A percentile compares a stretch with the other conserved stretches of the same genome.
phyloP scores from a whole-genome alignment of 306 rosid genomes.

The Cajanus cajan region DNA sequence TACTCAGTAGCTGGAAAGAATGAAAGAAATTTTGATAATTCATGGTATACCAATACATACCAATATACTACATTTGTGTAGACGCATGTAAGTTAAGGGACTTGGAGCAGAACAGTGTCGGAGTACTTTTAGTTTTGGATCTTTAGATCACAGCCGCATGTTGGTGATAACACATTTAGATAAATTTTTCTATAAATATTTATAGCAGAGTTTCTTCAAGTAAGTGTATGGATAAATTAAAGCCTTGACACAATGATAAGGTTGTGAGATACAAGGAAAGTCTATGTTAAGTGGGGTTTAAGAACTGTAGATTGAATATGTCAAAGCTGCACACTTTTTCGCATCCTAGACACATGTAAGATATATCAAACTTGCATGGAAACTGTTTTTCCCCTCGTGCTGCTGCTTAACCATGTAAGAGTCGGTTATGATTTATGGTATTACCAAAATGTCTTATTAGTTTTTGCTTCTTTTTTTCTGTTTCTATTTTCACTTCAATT shows the following conservation, averaged over 20 bases:
- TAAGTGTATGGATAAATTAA: too few species aligned
- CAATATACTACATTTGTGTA: not conserved
- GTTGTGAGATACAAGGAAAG: too few species aligned
- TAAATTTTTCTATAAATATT: too few species aligned
- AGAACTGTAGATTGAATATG: not conserved
- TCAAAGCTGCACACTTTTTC: not conserved
- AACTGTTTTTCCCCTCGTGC: not conserved
- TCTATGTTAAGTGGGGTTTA: not conserved
- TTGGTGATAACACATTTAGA: too few species aligned
- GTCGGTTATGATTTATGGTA: not conserved
- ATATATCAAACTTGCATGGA: not conserved
- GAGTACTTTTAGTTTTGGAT: not conserved
- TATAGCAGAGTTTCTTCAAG: too few species aligned
- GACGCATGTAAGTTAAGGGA: not conserved
- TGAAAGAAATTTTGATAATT: slow-evolving; percentile 1
- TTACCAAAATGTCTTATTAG: not conserved
- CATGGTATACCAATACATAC: slow-evolving; percentile 2
- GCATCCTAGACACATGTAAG: not conserved
- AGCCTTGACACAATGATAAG: not conserved
- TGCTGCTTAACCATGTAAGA: not conserved
- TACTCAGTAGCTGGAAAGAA: not conserved
- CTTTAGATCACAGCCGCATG: too few species aligned
- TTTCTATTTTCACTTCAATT: not conserved
- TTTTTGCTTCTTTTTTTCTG: not conserved
- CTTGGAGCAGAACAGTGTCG: not conserved